Evolutionary conservation across 2,329 filamentous ascomycete genomes (phyloP), one percentile per base, ranked within the genome.

Genomic region (Beauveria sp.): DNA sequence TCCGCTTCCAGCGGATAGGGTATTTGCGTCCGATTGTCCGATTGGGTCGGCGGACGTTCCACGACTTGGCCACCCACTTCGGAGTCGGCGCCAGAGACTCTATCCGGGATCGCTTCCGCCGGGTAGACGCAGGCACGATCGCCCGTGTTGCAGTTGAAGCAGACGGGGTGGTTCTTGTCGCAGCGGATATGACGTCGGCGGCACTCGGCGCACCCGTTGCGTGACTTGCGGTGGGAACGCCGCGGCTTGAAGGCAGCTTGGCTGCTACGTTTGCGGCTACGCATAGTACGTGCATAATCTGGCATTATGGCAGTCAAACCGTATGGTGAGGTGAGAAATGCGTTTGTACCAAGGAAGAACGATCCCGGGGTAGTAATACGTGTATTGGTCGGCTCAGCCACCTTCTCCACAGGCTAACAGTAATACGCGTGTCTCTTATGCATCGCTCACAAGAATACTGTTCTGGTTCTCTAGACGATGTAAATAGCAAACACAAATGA

Each of bases 121-220:
- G 59, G 59, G 10, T 65, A 73, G 1, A 68, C 70, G 62, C 71
- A 73, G 20, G 47, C 60, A 5, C 66, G 64, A 2, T 69, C 62
- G 20, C 64, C 64, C 26, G 66, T 65, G 9, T 61, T 62, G 64
- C 71, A 74, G 43, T 71, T 69, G 46, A 62, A 62, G 59, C 72
- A 74, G 0, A 60, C 52, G 2, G 71, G 72, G 5, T 62, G 65
- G 5, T 59, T 64, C 63, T 73, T 71, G 61, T 74, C 72, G 65
- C 71, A 73, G 58, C 69, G 70, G 37, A 68, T 66, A 37, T 69
- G 69, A 24, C 68, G 67, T 18, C 62, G 53, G 58, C 70, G 70
- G 64, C 68, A 70, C 34, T 65, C 63, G 26, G 59, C 62, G 63
- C 69, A 70, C 5, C 68, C 67, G 40, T 66, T 66, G 18, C 68